A percentile compares a stretch with the other conserved stretches of the same genome.
phyloP scores from a whole-genome alignment of 2,329 filamentous ascomycete species.

The Monilinia laxa region DNA sequence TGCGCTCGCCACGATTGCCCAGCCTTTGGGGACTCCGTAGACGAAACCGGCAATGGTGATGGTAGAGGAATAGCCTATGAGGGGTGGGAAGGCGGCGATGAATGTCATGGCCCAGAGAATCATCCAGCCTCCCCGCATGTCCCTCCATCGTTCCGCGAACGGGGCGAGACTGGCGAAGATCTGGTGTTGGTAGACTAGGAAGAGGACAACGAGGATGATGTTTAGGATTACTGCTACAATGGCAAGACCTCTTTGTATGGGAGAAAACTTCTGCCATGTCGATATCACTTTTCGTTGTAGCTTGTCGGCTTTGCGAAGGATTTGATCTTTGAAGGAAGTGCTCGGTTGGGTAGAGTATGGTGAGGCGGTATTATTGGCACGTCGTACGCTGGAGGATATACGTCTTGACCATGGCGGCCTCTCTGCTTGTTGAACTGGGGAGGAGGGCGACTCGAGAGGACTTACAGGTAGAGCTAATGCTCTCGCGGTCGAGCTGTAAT shows the following conservation, averaged over 20 bases:
- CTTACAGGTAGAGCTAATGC: slow-evolving; percentile 48
- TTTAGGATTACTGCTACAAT: slow-evolving; percentile 49
- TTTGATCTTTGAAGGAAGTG: slow-evolving; percentile 43
- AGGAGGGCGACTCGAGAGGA: slow-evolving; percentile 48
- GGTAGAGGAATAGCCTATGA: slow-evolving; percentile 69
- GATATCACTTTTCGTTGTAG: slow-evolving; percentile 50
- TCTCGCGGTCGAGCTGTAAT: slow-evolving; percentile 52
- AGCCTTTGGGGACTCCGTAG: slow-evolving; percentile 70
- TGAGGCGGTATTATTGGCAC: slow-evolving; percentile 26
- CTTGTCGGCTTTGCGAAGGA: slow-evolving; percentile 51
- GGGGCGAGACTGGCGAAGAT: slow-evolving; percentile 77
- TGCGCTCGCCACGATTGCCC: slow-evolving; percentile 69
- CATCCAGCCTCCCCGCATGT: slow-evolving; percentile 66
- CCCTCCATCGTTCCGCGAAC: slow-evolving; percentile 70
- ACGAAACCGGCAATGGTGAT: slow-evolving; percentile 69
- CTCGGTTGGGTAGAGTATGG: slow-evolving; percentile 29
- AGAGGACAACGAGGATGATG: slow-evolving; percentile 60
- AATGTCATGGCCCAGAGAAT: slow-evolving; percentile 67
- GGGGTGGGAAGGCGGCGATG: slow-evolving; percentile 65
- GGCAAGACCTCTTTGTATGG: slow-evolving; percentile 61
- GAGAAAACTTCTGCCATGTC: slow-evolving; percentile 56
- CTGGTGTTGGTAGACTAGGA: slow-evolving; percentile 73
- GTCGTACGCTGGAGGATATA: slow-evolving; percentile 42
- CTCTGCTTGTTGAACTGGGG: slow-evolving; percentile 41
- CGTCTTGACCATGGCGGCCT: slow-evolving; percentile 54